These are phyloP conservation scores for Taphrina deformans DNA, from an alignment of 1,139 yeast species.

Conservation along the genomic window DNA sequence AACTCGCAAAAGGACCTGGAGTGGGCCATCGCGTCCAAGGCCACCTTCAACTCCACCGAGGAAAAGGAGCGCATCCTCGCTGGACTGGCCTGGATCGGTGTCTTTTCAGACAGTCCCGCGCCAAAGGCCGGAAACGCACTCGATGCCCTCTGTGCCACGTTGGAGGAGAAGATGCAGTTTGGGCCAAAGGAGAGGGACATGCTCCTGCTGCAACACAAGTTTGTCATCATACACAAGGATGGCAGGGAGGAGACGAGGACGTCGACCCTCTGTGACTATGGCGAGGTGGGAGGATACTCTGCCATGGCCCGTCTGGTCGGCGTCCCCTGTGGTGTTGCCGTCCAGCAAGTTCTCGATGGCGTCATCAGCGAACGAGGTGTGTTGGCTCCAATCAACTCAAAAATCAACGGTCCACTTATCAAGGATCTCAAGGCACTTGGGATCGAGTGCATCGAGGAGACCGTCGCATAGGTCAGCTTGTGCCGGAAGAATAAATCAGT, in stretches of 20 bases:
- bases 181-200: slow-evolving; percentile 93
- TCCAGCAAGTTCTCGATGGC: slow-evolving; percentile 81
- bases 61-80: slow-evolving; percentile 83
- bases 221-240: slow-evolving; percentile 94
- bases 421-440: slow-evolving; percentile 84
- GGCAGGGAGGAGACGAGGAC: slow-evolving; percentile 90
- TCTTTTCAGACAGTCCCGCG: slow-evolving; percentile 70
- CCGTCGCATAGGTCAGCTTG: slow-evolving; percentile 44
- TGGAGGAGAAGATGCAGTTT: slow-evolving; percentile 94
- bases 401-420: slow-evolving; percentile 85
- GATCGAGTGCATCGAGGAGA: slow-evolving; percentile 85
- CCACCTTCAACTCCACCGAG: slow-evolving; percentile 75
- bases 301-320: slow-evolving; percentile 99
- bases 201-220: slow-evolving; percentile 94
- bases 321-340: slow-evolving; percentile 97
- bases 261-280: slow-evolving; percentile 91
- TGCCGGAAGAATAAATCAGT: neutral
- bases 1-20: slow-evolving; percentile 68
- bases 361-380: slow-evolving; percentile 74
- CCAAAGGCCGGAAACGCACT: slow-evolving; percentile 91
- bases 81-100: slow-evolving; percentile 92
- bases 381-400: slow-evolving; percentile 89
- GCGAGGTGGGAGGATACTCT: slow-evolving; percentile 89
- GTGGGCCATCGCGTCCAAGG: slow-evolving; percentile 71
- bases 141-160: slow-evolving; percentile 93